Percentiles rank a stretch among this genome's conserved stretches.
Conservation (phyloP, 169 alveolate genomes). For the Plasmodium cynomolgi region DNA sequence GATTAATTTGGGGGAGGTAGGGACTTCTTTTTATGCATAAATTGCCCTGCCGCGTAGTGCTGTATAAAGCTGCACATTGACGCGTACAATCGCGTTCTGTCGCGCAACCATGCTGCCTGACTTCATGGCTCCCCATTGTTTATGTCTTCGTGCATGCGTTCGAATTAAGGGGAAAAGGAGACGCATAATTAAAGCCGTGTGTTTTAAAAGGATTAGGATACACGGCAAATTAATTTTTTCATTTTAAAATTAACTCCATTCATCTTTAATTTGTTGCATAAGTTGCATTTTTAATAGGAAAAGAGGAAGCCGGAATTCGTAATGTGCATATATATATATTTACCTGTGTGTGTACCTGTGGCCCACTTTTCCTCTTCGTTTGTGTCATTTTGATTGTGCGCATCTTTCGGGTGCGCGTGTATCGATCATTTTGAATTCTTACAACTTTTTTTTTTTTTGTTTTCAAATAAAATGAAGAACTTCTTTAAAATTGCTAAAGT, state of each 20-base stretch:
- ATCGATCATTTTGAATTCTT: constrained; percentile 5
- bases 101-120: neutral
- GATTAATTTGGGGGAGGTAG: neutral
- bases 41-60: neutral
- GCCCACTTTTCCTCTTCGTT: neutral
- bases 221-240: constrained; percentile 3
- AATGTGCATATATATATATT: neutral
- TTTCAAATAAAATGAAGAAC: neutral
- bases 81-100: neutral
- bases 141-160: neutral
- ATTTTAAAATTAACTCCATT: neutral
- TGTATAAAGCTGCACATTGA: neutral
- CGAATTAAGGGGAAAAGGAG: neutral
- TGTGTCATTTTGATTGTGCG: constrained; percentile 1
- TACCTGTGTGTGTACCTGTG: neutral
- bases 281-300: neutral
- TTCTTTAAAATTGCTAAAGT: neutral
- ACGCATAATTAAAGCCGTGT: neutral
- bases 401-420: neutral
- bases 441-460: constrained; percentile 3
- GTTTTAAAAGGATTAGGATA: neutral
- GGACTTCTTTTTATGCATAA: neutral
- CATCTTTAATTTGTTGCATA: constrained; percentile 34
- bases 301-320: neutral
- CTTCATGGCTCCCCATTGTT: neutral